Evolutionary conservation across 2,329 filamentous ascomycete genomes (phyloP), one percentile per base, ranked within the genome.

Genomic region (Alternaria dauci): DNA sequence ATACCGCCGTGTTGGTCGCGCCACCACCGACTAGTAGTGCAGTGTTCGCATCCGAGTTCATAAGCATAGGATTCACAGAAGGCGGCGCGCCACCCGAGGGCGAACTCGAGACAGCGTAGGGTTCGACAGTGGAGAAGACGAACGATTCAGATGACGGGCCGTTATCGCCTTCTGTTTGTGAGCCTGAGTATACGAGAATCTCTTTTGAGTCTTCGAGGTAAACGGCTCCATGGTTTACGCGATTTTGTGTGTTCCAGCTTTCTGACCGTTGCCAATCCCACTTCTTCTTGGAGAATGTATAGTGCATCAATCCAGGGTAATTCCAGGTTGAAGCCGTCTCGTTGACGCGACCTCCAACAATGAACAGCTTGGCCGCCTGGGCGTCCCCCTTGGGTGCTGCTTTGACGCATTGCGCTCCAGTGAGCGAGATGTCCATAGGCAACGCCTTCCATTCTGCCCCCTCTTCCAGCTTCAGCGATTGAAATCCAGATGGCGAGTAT

Each of bases 131-230:
- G 3, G 84, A 81, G 59, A 97, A 88, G 18, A 90, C 84, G 71
- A 94, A 96, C 0, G 92, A 94, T 68, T 92, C 86, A 2, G 89
- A 87, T 1, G 91, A 93, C 1, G 86, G 81, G 7, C 81, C 78
- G 8, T 80, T 77, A 34, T 79, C 74, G 41, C 80, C 81, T 26
- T 87, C 87, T 67, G 89, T 86, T 69, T 89, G 87, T 16, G 85
- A 88, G 46, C 94, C 94, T 32, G 89, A 91, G 75, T 94, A 97
- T 26, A 97, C 84, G 25, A 97, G 80, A 55, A 98, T 91, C 4
- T 87, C 85, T 56, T 92, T 85, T 16, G 88, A 86, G 23, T 85
- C 84, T 63, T 88, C 85, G 55, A 98, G 82, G 74, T 93, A 97
- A 18, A 87, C 85, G 12, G 91, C 90, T 66, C 87, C 89, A 77